phyloP scores from a whole-genome alignment of 2,329 filamentous ascomycete species.

The Sporothrix curviconia region DNA sequence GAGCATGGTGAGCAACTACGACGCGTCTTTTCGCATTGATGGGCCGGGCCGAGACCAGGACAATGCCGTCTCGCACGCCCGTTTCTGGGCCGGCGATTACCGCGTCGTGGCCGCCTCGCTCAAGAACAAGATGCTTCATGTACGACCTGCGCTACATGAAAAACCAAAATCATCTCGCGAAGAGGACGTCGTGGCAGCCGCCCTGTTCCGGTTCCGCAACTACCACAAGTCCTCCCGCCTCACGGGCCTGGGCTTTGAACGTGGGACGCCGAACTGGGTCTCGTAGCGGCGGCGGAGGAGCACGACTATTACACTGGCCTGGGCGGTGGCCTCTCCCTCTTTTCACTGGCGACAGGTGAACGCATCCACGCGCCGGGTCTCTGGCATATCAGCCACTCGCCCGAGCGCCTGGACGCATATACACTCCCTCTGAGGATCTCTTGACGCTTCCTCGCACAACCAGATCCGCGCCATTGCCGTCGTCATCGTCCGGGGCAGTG shows the following conservation, averaged over 20 bases:
- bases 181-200: conserved; percentile 19
- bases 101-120: conserved; percentile 49
- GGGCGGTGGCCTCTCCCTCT: conserved; percentile 42
- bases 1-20: not conserved
- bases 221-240: conserved; percentile 42
- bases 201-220: conserved; percentile 42
- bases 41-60: no score
- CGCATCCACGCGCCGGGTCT: conserved; percentile 28
- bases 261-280: conserved; percentile 43
- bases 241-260: conserved; percentile 38
- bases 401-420: not conserved
- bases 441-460: no score
- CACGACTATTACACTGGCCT: conserved; percentile 26
- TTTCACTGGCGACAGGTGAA: conserved; percentile 42
- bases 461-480: not conserved
- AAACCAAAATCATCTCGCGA: not conserved
- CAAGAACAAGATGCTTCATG: conserved; percentile 41
- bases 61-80: conserved; percentile 36
- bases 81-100: conserved; percentile 40
- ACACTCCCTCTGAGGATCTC: no score
- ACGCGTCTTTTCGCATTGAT: no score
- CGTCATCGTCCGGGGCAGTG: not conserved
- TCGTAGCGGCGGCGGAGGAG: conserved; percentile 48
- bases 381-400: conserved; percentile 10
- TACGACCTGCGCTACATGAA: conserved; percentile 48